Evolutionary conservation across 2,329 filamentous ascomycete genomes (phyloP).

Genomic region (Tolypocladium ovalisporum): DNA sequence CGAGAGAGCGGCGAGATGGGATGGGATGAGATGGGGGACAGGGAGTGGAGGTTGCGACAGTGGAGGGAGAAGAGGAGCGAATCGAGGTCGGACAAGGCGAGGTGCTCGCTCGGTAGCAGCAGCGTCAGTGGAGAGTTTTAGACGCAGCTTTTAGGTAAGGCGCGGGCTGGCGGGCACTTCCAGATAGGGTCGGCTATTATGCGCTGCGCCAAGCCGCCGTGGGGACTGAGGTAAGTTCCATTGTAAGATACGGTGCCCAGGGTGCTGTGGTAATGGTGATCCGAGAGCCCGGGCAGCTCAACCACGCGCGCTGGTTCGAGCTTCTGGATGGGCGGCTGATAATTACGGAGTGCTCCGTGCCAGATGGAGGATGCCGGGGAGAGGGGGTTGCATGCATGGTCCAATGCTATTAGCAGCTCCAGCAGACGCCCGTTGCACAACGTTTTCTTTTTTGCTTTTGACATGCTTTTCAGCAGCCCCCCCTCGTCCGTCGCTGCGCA

Average conservation of each 20-base stretch:
- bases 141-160: not conserved
- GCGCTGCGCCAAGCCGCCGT: too few species aligned
- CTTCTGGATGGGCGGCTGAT: not conserved
- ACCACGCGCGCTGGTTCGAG: not conserved
- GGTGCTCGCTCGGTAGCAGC: not conserved
- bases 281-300: not conserved
- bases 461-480: not conserved
- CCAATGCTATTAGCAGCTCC: not conserved
- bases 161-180: not conserved
- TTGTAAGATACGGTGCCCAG: too few species aligned
- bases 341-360: not conserved
- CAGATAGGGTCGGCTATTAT: not conserved
- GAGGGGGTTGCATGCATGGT: not conserved
- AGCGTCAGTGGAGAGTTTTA: not conserved
- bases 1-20: not conserved
- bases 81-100: not conserved
- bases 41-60: not conserved
- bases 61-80: not conserved
- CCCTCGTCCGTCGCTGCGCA: too few species aligned
- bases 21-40: not conserved
- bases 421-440: not conserved
- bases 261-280: not conserved
- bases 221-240: too few species aligned
- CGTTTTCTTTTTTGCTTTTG: not conserved
- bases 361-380: not conserved